phyloP scores from a whole-genome alignment of 169 alveolate genomes.

The Sarcocystis neurona region DNA sequence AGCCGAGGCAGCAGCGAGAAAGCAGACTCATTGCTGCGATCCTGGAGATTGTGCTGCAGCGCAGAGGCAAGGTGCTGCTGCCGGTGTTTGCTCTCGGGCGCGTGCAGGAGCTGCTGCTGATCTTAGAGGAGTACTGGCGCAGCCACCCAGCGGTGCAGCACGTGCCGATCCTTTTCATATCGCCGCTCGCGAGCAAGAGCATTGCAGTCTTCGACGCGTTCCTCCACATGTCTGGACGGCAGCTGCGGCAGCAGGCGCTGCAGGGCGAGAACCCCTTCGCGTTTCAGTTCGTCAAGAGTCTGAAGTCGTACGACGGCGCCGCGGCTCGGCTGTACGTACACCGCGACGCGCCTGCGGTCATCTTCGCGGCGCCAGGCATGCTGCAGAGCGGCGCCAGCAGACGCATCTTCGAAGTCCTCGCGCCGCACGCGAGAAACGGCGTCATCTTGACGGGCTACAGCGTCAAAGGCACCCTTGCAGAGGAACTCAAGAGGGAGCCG shows the following conservation, averaged over 20 bases:
- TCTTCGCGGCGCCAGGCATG: conserved; percentile 99
- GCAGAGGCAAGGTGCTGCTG: conserved; percentile 96
- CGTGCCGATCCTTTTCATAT: conserved; percentile 94
- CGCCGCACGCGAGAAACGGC: conserved; percentile 92
- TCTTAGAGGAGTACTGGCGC: conserved; percentile 96
- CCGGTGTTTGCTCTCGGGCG: conserved; percentile 99
- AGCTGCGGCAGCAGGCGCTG: conserved; percentile 81
- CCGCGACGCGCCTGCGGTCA: conserved; percentile 88
- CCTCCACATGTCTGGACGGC: conserved; percentile 94
- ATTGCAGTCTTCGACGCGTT: conserved; percentile 93
- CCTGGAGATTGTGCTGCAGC: conserved; percentile 92
- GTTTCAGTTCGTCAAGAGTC: conserved; percentile 36
- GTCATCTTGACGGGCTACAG: conserved; percentile 97
- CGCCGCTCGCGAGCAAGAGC: conserved; percentile 94
- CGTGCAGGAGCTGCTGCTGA: conserved; percentile 97
- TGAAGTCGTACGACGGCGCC: conserved; percentile 23
- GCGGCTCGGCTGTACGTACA: conserved; percentile 65
- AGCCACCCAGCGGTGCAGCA: conserved; percentile 86
- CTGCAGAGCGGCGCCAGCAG: conserved; percentile 95
- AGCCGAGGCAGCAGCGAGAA: conserved; percentile 94
- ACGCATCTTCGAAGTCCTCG: conserved; percentile 94
- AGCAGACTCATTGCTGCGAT: conserved; percentile 91
- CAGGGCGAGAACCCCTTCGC: conserved; percentile 88
- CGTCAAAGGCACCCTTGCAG: conserved; percentile 97
- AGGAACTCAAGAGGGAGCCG: conserved; percentile 92